Conservation (phyloP, 2,329 filamentous ascomycete species). For the Diaporthe helianthi region DNA sequence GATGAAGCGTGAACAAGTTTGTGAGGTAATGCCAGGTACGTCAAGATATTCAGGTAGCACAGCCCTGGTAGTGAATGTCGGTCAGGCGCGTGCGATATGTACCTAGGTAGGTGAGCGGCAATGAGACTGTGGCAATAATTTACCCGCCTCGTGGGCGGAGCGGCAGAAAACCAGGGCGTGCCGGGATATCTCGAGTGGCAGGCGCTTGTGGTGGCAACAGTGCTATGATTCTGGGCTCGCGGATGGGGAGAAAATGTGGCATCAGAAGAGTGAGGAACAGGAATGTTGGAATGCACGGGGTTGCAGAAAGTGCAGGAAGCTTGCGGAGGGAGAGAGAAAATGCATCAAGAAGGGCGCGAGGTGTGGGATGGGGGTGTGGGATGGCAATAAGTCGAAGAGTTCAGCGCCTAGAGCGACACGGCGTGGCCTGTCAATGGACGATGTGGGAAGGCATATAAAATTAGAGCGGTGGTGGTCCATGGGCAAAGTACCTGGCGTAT, state of each 20-base stretch:
- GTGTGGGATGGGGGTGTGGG: constrained; percentile 44
- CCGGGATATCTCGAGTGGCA: constrained; percentile 36
- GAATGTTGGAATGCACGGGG: constrained; percentile 21
- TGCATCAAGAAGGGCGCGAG: constrained; percentile 35
- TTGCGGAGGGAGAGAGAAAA: constrained; percentile 34
- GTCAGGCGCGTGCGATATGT: constrained; percentile 42
- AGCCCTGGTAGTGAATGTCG: constrained; percentile 36
- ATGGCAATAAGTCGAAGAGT: constrained; percentile 50
- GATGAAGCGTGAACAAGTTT: neutral
- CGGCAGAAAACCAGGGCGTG: constrained; percentile 37
- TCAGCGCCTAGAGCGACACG: constrained; percentile 51
- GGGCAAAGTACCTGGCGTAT: constrained; percentile 46
- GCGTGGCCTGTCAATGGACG: constrained; percentile 53
- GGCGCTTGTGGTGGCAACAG: constrained; percentile 48
- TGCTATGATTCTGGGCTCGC: constrained; percentile 33
- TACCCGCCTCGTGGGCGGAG: constrained; percentile 40
- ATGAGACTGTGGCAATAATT: constrained; percentile 37
- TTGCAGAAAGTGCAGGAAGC: constrained; percentile 31
- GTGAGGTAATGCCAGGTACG: constrained; percentile 35
- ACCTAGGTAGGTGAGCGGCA: constrained; percentile 47
- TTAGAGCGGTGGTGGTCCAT: constrained; percentile 52
- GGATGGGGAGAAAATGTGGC: constrained; percentile 26
- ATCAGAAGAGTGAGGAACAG: constrained; percentile 26
- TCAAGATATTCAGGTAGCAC: constrained; percentile 35
- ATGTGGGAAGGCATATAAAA: constrained; percentile 51